A percentile compares a stretch with the other conserved stretches of the same genome.
Conservation (phyloP, 345 rosid genomes). For the Boechera stricta region DNA sequence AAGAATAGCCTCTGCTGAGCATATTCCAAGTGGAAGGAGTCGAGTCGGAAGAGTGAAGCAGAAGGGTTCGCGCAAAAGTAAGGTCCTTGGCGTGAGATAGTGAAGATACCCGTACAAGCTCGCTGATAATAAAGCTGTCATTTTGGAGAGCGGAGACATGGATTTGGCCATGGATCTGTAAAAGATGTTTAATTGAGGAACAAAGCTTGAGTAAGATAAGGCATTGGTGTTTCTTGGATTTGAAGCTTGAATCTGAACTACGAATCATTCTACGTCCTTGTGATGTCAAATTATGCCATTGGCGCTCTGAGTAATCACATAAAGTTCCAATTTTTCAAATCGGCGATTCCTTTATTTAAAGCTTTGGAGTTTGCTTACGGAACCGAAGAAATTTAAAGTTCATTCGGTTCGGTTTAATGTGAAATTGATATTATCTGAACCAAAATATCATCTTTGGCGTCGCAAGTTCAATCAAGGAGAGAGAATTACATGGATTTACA, state of each 20-base stretch:
- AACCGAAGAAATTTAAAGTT: not conserved
- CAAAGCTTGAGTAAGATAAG: constrained; percentile 60
- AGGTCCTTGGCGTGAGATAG: constrained; percentile 55
- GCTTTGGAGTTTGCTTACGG: not conserved
- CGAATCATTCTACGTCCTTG: constrained; percentile 21
- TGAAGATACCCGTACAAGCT: constrained; percentile 61
- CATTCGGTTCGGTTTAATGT: not conserved
- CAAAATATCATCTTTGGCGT: not conserved
- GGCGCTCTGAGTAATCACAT: not conserved
- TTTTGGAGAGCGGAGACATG: constrained; percentile 56
- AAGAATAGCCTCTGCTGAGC: constrained; percentile 66
- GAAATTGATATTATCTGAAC: not conserved
- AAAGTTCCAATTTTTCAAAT: not conserved
- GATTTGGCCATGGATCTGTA: constrained; percentile 70
- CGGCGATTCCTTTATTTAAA: not conserved
- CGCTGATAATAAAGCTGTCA: constrained; percentile 54
- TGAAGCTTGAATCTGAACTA: constrained; percentile 43
- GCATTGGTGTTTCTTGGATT: constrained; percentile 54
- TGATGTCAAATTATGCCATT: constrained; percentile 10
- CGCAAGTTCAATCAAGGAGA: too few relatives aligned
- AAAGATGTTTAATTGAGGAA: constrained; percentile 57
- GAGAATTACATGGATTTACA: not conserved
- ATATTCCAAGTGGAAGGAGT: constrained; percentile 67
- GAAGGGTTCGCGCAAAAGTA: constrained; percentile 53
- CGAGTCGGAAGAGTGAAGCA: constrained; percentile 50